Conservation (phyloP, 164 flowering plant genomes). For the Vitis riparia region DNA sequence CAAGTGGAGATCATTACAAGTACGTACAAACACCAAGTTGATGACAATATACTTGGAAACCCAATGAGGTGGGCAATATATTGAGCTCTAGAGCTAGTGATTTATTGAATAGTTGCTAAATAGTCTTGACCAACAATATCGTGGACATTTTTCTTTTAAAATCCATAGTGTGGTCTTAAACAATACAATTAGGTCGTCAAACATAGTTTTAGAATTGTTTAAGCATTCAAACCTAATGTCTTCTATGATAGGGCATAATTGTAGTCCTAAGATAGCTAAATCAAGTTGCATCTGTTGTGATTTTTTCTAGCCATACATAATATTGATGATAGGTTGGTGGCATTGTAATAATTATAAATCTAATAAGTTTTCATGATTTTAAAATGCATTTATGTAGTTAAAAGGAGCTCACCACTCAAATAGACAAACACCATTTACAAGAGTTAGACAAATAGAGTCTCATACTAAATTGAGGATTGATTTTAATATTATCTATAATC, state of each 20-base stretch:
- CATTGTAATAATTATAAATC: constrained; percentile 7
- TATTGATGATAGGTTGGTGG: constrained; percentile 4
- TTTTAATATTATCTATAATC: no score
- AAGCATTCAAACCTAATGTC: constrained; percentile 16
- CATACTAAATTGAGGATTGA: no score
- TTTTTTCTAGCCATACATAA: constrained; percentile 7
- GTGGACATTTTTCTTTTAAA: constrained; percentile 18
- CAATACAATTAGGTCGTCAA: constrained; percentile 3
- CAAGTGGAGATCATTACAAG: no score
- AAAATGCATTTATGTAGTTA: no score
- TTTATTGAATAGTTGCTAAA: constrained; percentile 12
- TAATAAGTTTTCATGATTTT: constrained; percentile 8
- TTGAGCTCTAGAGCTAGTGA: constrained; percentile 8
- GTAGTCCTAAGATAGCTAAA: constrained; percentile 19
- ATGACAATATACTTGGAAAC: constrained; percentile 4
- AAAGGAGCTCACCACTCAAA: no score
- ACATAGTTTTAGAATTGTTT: constrained; percentile 12
- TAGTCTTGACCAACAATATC: constrained; percentile 7
- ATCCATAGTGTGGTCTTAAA: constrained; percentile 20
- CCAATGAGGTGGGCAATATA: background rate
- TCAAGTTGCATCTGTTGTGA: constrained; percentile 1
- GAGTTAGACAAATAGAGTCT: no score
- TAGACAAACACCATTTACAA: no score
- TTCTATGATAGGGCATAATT: constrained; percentile 18
- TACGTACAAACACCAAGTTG: no score